A percentile compares a stretch with the other conserved stretches of the same genome.
Evolutionary conservation across 139 green algal species (phyloP).

Genomic region (Volvox reticuliferus): DNA sequence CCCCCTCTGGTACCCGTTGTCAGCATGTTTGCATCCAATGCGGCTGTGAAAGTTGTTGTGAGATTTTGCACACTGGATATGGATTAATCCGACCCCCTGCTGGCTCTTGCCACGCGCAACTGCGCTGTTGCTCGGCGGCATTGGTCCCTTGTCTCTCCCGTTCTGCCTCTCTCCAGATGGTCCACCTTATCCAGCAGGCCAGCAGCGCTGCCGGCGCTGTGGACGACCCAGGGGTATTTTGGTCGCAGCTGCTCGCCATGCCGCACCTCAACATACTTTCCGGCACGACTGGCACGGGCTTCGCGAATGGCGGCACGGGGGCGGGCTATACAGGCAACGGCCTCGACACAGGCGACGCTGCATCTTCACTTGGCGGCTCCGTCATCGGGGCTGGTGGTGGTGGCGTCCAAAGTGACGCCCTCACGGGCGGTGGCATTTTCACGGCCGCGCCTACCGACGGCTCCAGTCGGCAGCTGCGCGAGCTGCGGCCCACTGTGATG

Average conservation of each 20-base stretch:
- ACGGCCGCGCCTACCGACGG: neutral
- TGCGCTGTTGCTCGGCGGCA: too few species aligned
- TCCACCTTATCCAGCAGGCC: constrained; percentile 39
- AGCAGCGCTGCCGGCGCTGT: constrained; percentile 17
- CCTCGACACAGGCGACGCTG: constrained; percentile 8
- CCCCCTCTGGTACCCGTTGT: too few species aligned
- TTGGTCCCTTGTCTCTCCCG: too few species aligned
- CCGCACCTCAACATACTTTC: constrained; percentile 37
- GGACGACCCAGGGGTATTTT: constrained; percentile 41
- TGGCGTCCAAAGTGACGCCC: constrained; percentile 10
- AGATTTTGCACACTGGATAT: too few species aligned
- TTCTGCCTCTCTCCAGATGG: constrained; percentile 5
- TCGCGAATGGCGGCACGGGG: constrained; percentile 5
- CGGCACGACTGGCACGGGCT: constrained; percentile 3
- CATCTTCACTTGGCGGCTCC: constrained; percentile 8
- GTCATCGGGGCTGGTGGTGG: neutral
- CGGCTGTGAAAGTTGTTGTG: too few species aligned
- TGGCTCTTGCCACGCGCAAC: too few species aligned
- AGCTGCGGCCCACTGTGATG: constrained; percentile 44
- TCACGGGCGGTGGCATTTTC: constrained; percentile 24
- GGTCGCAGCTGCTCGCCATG: constrained; percentile 42
- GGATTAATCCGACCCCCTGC: too few species aligned
- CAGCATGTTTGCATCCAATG: too few species aligned
- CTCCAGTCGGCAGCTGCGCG: constrained; percentile 15
- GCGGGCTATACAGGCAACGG: constrained; percentile 6